Conservation (phyloP, 345 rosid genomes). For the Brassica juncea region DNA sequence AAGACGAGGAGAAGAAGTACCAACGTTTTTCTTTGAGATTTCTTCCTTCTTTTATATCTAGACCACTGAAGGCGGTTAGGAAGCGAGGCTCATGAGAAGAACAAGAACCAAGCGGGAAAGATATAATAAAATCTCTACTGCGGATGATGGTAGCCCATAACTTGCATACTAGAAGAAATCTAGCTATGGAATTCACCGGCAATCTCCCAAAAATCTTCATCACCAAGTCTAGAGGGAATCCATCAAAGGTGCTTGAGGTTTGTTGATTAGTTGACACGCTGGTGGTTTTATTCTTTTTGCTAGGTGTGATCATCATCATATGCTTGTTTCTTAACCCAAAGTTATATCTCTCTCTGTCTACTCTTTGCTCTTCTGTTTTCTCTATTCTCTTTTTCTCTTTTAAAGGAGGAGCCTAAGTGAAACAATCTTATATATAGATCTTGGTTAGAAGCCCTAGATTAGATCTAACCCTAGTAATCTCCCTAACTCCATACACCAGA, state of each 20-base stretch:
- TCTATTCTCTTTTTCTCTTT: no score
- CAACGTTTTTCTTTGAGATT: neutral
- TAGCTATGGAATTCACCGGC: neutral
- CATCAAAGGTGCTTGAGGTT: neutral
- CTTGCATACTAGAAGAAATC: neutral
- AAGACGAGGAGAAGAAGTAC: constrained; percentile 3
- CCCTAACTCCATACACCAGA: no score
- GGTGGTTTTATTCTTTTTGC: neutral
- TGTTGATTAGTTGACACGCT: neutral
- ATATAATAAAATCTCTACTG: neutral
- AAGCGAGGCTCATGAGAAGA: neutral
- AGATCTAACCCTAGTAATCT: no score
- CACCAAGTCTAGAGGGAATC: neutral
- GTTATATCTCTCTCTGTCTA: neutral
- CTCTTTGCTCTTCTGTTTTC: neutral
- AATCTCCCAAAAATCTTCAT: neutral
- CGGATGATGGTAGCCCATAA: neutral
- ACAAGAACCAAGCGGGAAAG: neutral
- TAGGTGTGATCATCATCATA: neutral
- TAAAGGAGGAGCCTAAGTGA: no score
- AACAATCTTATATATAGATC: no score
- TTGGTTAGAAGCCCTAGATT: no score
- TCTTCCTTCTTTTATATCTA: neutral
- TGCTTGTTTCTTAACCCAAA: neutral
- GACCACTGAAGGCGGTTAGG: neutral